Evolutionary conservation across 2,329 filamentous ascomycete species (phyloP), one percentile per base, ranked within the genome.

Genomic region (Didymella exigua): DNA sequence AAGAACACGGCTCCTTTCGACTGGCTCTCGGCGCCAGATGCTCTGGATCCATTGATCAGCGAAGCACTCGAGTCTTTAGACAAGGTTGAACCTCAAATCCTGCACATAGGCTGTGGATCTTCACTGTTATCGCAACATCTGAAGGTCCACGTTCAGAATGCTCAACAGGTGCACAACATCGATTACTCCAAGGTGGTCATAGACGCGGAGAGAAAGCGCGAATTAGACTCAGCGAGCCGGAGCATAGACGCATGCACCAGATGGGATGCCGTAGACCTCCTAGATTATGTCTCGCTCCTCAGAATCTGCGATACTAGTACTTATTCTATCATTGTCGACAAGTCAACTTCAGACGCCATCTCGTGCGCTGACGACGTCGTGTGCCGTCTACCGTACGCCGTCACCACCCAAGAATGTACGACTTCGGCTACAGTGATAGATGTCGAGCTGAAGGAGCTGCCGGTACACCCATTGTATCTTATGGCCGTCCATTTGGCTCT

Each of bases 21-120:
- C 55, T 77, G 74, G 74, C 68, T 77, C 5, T 66, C 71, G 31
- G 65, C 68, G 0, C 67, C 73, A 4, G 63, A 59, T 11, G 58
- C 59, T 8, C 60, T 76, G 14, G 72, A 75, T 50, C 54, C 66
- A 0, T 66, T 63, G 38, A 58, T 76, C 14, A 45, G 54, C 5
- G 63, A 62, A 24, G 68, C 68, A 14, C 30, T 75, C 38, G 47
- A 56, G 4, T 29, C 40, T 10, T 34, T 47, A 10, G 36, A 31
- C 1, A 59, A 63, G 1, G n/a, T 45, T 9, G 37, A 58, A 2
- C 70, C 71, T 2, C 43, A 66, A 13, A 53, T 77, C 16, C 55
- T 77, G 11, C 75, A 77, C 40, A 71, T 76, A 50, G 75, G 75
- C 31, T 76, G 75, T 48, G 75, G 75, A 8, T 76, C 73, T 3